A percentile compares a stretch with the other conserved stretches of the same genome.
Evolutionary conservation across 441 rosid species (phyloP).

Genomic region (Bocquillonia castaneifolia): DNA sequence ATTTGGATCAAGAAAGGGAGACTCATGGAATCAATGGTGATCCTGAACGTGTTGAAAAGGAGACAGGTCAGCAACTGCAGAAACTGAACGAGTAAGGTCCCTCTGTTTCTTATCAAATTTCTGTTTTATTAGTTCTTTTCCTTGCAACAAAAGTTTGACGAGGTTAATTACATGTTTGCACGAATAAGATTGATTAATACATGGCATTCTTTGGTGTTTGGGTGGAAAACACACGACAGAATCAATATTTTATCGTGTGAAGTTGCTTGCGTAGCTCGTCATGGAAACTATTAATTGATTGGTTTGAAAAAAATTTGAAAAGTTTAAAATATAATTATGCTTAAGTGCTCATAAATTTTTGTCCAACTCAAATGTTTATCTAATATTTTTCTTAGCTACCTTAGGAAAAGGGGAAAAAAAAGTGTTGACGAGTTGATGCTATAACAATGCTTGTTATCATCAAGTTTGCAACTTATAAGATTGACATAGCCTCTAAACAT

Average conservation of each 20-base stretch:
- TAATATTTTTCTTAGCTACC: neutral
- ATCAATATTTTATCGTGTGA: neutral
- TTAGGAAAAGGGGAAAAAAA: neutral
- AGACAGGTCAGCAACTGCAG: slow-evolving; percentile 34
- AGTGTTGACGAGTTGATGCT: neutral
- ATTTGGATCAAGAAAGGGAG: slow-evolving; percentile 37
- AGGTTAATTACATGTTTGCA: neutral
- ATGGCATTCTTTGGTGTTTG: neutral
- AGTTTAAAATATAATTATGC: neutral
- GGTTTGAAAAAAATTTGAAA: neutral
- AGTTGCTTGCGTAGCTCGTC: neutral
- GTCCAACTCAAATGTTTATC: neutral
- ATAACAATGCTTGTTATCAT: neutral
- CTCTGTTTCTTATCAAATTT: neutral
- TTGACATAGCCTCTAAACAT: neutral
- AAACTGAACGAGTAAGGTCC: slow-evolving; percentile 45
- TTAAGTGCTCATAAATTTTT: neutral
- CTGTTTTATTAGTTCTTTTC: neutral
- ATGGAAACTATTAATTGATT: neutral
- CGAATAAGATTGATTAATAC: slow-evolving; percentile 11
- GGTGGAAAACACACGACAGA: neutral
- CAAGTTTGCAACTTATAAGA: neutral
- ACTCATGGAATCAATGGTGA: slow-evolving; percentile 29
- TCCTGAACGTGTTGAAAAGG: slow-evolving; percentile 30
- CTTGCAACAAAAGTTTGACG: neutral